A percentile compares a stretch with the other conserved stretches of the same genome.
phyloP scores from a whole-genome alignment of 805 yeast species.

The Metschnikowia dekortorum region DNA sequence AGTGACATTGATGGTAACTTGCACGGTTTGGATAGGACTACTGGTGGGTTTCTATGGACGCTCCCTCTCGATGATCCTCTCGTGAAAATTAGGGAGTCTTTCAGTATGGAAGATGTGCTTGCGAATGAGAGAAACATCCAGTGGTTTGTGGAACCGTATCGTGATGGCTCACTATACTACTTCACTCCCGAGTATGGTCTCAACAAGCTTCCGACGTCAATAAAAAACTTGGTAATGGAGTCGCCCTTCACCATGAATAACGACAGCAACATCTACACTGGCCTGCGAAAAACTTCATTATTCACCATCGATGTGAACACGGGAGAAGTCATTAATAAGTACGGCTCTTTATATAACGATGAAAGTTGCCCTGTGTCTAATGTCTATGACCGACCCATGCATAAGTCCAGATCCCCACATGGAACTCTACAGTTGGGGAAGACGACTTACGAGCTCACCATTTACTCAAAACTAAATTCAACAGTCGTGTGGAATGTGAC shows the following conservation, averaged over 20 bases:
- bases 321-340: slow-evolving; percentile 69
- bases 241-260: slow-evolving; percentile 79
- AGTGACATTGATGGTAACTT: slow-evolving; percentile 85
- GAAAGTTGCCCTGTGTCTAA: slow-evolving; percentile 35
- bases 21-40: slow-evolving; percentile 71
- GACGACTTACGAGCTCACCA: slow-evolving; percentile 66
- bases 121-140: slow-evolving; percentile 32
- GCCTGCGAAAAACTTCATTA: slow-evolving; percentile 70
- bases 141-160: slow-evolving; percentile 89
- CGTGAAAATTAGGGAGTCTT: slow-evolving; percentile 37
- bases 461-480: slow-evolving; percentile 66
- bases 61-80: slow-evolving; percentile 61
- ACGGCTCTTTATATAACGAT: slow-evolving; percentile 40
- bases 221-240: slow-evolving; percentile 69
- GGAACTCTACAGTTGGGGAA: slow-evolving; percentile 41
- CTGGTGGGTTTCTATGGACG: slow-evolving; percentile 78
- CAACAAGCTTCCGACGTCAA: slow-evolving; percentile 75
- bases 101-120: slow-evolving; percentile 5
- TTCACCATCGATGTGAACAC: slow-evolving; percentile 67
- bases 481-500: slow-evolving; percentile 74
- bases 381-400: slow-evolving; percentile 11
- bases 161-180: slow-evolving; percentile 78
- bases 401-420: not conserved
- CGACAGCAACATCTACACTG: slow-evolving; percentile 84
- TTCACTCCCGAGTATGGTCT: slow-evolving; percentile 73